phyloP scores from a whole-genome alignment of 768 basidiomycete genomes.

The Amanita phalloides region DNA sequence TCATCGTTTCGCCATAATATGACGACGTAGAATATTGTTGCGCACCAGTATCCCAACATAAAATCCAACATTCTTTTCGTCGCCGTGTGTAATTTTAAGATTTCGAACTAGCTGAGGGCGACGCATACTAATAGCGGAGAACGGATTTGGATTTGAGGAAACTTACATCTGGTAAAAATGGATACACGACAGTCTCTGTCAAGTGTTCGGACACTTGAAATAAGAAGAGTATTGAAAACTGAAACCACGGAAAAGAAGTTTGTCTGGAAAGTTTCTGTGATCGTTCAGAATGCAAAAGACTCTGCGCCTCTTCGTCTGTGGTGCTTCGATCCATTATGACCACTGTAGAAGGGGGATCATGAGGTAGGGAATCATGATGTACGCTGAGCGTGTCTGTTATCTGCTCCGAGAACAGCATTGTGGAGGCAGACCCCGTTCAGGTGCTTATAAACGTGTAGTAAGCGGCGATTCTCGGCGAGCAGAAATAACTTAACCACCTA shows the following conservation, averaged over 20 bases:
- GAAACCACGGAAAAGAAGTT: constrained; percentile 48
- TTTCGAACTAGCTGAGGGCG: constrained; percentile 27
- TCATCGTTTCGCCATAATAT: neutral
- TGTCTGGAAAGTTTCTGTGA: no score
- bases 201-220: constrained; percentile 32
- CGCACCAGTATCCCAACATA: constrained; percentile 68
- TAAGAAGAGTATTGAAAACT: constrained; percentile 62
- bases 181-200: constrained; percentile 32
- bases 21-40: neutral
- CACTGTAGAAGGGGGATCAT: no score
- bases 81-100: constrained; percentile 35
- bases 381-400: no score
- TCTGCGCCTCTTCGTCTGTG: no score
- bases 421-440: no score
- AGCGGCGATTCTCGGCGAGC: no score
- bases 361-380: no score
- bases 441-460: no score
- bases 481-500: no score
- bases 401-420: no score
- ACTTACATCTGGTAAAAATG: constrained; percentile 62
- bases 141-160: neutral
- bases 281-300: no score
- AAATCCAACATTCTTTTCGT: constrained; percentile 61
- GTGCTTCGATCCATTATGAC: no score
- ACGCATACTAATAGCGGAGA: neutral